Conservation (phyloP, 75 land plant species). For the Cryptomeria japonica region DNA sequence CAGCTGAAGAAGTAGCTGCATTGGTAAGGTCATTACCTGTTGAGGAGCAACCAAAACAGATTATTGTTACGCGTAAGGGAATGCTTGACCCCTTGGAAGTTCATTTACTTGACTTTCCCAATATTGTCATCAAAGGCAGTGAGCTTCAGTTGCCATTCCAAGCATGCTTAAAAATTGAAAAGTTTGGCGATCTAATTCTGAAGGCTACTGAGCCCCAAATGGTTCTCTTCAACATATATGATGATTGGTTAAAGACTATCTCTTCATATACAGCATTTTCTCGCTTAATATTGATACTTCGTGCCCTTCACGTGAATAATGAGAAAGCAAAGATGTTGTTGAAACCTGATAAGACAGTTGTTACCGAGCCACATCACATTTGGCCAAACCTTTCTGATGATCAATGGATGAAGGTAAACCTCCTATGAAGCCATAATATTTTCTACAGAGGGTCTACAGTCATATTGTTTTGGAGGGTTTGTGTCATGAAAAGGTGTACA, state of each 20-base stretch:
- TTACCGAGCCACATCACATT: slow-evolving; percentile 97
- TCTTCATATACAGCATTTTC: slow-evolving; percentile 99
- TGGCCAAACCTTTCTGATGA: slow-evolving; percentile 98
- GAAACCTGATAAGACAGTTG: slow-evolving; percentile 94
- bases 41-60: slow-evolving; percentile 99
- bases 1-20: slow-evolving; percentile 99
- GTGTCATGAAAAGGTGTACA: neutral
- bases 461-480: neutral
- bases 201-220: slow-evolving; percentile 99
- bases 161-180: slow-evolving; percentile 99
- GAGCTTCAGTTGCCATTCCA: slow-evolving; percentile 99
- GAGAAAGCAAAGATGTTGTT: slow-evolving; percentile 99
- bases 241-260: slow-evolving; percentile 99
- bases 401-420: slow-evolving; percentile 95
- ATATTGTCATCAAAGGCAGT: slow-evolving; percentile 99
- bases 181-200: slow-evolving; percentile 96
- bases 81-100: slow-evolving; percentile 99
- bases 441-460: neutral
- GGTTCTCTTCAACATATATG: slow-evolving; percentile 99
- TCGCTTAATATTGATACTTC: slow-evolving; percentile 86
- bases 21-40: slow-evolving; percentile 96
- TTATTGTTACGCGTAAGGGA: slow-evolving; percentile 99
- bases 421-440: neutral
- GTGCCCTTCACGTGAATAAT: slow-evolving; percentile 99
- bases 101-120: slow-evolving; percentile 98